Percentiles rank a stretch among this genome's conserved stretches.
Conservation (phyloP, 2,329 filamentous ascomycete genomes). For the Rutstroemia sp. region DNA sequence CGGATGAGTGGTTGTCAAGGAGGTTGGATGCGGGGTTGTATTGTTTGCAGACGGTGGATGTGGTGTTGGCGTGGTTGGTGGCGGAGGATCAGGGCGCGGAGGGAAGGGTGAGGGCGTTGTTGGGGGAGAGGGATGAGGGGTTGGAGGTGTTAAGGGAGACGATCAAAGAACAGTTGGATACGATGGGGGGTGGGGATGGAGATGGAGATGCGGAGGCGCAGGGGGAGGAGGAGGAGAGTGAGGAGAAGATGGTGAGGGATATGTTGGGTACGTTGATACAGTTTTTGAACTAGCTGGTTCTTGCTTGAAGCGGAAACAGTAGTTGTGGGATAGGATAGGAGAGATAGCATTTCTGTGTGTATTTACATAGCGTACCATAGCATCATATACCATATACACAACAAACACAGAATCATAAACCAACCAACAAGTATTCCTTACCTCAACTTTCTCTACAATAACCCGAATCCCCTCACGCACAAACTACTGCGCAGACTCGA, state of each 20-base stretch:
- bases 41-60: slow-evolving; percentile 74
- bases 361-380: not conserved
- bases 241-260: slow-evolving; percentile 46
- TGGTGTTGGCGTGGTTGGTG: slow-evolving; percentile 81
- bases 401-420: no score
- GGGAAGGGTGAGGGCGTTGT: slow-evolving; percentile 51
- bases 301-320: no score
- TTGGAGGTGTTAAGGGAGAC: slow-evolving; percentile 57
- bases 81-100: slow-evolving; percentile 79
- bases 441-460: no score
- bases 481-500: no score
- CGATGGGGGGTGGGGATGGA: not conserved
- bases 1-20: slow-evolving; percentile 65
- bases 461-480: no score
- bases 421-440: no score
- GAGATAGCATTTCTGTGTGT: not conserved
- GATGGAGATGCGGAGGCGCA: not conserved
- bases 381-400: no score
- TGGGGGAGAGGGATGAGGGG: slow-evolving; percentile 62
- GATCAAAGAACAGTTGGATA: slow-evolving; percentile 43
- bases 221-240: not conserved
- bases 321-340: not conserved
- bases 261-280: slow-evolving; percentile 57
- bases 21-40: slow-evolving; percentile 81
- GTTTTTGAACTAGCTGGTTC: slow-evolving; percentile 31